Base-by-base conservation (phyloP, 2,329 filamentous ascomycete species). In the Aspergillus eucalypticola region DNA sequence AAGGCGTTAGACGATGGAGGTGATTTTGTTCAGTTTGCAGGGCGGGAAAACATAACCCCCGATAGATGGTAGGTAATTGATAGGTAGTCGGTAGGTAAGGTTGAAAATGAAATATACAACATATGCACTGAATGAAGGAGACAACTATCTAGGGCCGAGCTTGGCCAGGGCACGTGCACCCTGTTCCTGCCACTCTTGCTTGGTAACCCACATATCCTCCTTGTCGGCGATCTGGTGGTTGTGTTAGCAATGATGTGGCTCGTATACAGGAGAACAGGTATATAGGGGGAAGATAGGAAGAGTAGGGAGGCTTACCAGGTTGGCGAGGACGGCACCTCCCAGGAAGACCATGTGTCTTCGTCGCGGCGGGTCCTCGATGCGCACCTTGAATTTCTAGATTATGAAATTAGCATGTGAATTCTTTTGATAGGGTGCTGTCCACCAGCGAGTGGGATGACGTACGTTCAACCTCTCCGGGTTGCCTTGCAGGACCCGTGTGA, bases 291-390 rank as follows among this genome's bases (percentile, higher is more conserved):
- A n/a, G 15, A 17, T 11, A 27, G 8, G n/a, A 15, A 7, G 15
- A 17, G 7, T 21, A n/a, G 4, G 27, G 7, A 10, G 23, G 10
- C 83, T 75, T 79, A 86, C 84, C 78, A 99, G 96, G 76, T 98
- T 98, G 69, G 95, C 95, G 71, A 99, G 82, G 64, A 99, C 95
- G 25, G 95, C 95, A 69, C 95, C 95, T 60, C 95, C 95, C 58
- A 99, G 81, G 84, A 99, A 98, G n/a, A 99, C 95, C 93, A 99
- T 98, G 83, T 99, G 95, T 78, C 94, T 86, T 81, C 95, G 87
- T 79, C 95, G 86, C 35, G 95, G 95, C 54, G 95, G 95, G 77
- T 99, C 95, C 78, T 99, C 95, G 83, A 99, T 98, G 77, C 95
- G 88, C 67, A 99, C 94, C 86, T 98, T 99, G 86, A 99, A 99